Percentiles rank a stretch among this genome's conserved stretches.
Conservation (phyloP, 371 early-diverging fungal species). For the Lichtheimia ornata region DNA sequence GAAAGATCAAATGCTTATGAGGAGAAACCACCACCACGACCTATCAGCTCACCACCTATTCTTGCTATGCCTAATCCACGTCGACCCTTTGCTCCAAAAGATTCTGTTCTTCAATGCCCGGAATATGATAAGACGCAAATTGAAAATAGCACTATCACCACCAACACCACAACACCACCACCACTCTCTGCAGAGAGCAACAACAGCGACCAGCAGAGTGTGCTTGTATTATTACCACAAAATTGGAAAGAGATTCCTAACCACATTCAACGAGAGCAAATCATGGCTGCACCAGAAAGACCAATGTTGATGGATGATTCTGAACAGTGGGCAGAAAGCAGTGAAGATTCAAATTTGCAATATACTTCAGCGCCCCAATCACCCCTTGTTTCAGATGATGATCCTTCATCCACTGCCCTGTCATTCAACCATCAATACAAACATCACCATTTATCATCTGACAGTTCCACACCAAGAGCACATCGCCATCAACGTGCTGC, state of each 20-base stretch:
- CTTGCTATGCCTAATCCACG: slow-evolving; percentile 21
- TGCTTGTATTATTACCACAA: slow-evolving; percentile 7
- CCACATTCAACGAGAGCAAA: slow-evolving; percentile 6
- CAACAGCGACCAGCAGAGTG: neutral
- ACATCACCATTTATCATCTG: neutral
- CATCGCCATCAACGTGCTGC: neutral
- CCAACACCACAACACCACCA: neutral
- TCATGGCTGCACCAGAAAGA: slow-evolving; percentile 8
- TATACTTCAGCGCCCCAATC: slow-evolving; percentile 19
- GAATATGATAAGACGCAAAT: slow-evolving; percentile 16
- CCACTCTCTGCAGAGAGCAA: neutral
- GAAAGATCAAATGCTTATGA: neutral
- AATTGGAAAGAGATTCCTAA: slow-evolving; percentile 12
- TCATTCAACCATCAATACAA: neutral
- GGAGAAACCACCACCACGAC: slow-evolving; percentile 5
- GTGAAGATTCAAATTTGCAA: slow-evolving; percentile 16
- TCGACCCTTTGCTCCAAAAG: slow-evolving; percentile 7
- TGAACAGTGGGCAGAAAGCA: slow-evolving; percentile 5
- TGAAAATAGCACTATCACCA: neutral
- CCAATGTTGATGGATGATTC: no score
- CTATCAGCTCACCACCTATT: slow-evolving; percentile 19
- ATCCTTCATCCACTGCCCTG: neutral
- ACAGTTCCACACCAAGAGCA: neutral
- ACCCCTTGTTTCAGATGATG: slow-evolving; percentile 12
- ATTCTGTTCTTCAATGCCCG: slow-evolving; percentile 10